Conservation (phyloP, 1,284 basidiomycete genomes). For the Boletus hoseneyae region DNA sequence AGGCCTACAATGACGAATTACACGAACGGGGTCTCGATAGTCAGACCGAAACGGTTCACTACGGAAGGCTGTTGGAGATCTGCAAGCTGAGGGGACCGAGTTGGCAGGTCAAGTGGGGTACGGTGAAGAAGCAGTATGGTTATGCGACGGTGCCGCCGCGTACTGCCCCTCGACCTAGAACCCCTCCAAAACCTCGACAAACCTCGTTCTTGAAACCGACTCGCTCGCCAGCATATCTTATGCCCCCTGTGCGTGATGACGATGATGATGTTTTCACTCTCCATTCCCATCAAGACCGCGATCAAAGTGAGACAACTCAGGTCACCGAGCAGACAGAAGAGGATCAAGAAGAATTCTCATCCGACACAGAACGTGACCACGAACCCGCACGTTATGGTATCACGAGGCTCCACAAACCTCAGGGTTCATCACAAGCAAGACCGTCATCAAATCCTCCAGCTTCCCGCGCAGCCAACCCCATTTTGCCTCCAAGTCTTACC, state of each 20-base stretch:
- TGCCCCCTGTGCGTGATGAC: slow-evolving; percentile 31
- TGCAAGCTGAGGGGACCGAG: slow-evolving; percentile 70
- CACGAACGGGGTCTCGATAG: slow-evolving; percentile 70
- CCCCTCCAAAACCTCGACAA: slow-evolving; percentile 15
- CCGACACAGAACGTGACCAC: slow-evolving; percentile 28
- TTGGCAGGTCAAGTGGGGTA: slow-evolving; percentile 76
- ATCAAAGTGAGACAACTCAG: slow-evolving; percentile 24
- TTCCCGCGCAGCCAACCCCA: slow-evolving; percentile 24
- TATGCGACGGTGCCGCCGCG: slow-evolving; percentile 28
- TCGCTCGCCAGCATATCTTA: slow-evolving; percentile 20
- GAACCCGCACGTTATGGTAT: slow-evolving; percentile 4
- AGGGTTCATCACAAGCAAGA: slow-evolving; percentile 15
- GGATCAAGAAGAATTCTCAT: slow-evolving; percentile 12
- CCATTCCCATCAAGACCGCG: slow-evolving; percentile 43
- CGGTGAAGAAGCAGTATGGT: slow-evolving; percentile 57
- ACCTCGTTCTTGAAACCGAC: slow-evolving; percentile 13
- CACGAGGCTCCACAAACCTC: slow-evolving; percentile 20
- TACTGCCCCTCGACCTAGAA: slow-evolving; percentile 10
- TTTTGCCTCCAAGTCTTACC: slow-evolving; percentile 24
- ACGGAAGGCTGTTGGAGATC: slow-evolving; percentile 73
- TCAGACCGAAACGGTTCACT: slow-evolving; percentile 75
- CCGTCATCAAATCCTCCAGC: slow-evolving; percentile 17
- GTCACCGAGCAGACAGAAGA: slow-evolving; percentile 21
- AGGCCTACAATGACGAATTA: slow-evolving; percentile 75
- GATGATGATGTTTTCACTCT: slow-evolving; percentile 45